Evolutionary conservation across 2,329 filamentous ascomycete genomes (phyloP).

Genomic region (Lasiodiplodia theobromae): DNA sequence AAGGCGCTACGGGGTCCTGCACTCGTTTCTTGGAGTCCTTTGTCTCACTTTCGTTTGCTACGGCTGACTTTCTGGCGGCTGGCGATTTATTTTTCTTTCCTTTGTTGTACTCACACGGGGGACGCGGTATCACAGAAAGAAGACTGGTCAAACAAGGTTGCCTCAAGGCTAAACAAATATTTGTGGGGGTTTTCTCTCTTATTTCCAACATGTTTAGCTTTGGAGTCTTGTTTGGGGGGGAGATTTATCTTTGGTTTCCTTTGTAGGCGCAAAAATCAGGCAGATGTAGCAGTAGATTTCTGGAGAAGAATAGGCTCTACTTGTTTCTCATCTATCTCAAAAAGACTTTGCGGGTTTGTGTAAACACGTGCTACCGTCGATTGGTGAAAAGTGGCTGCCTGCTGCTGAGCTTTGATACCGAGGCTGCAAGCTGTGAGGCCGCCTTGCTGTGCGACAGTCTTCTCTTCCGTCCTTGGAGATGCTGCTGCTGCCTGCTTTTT

Average conservation of each 20-base stretch:
- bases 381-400: background rate
- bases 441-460: too few species aligned
- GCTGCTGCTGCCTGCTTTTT: too few species aligned
- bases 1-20: slow-evolving; percentile 1
- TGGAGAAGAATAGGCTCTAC: slow-evolving; percentile 6
- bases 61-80: background rate
- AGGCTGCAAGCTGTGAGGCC: too few species aligned
- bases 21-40: background rate
- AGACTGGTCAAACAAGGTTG: slow-evolving; percentile 19
- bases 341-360: background rate
- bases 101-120: background rate
- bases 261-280: background rate
- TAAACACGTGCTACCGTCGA: background rate
- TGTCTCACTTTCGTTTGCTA: background rate
- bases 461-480: too few species aligned
- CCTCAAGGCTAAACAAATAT: slow-evolving; percentile 20
- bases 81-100: background rate
- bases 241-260: background rate
- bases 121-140: background rate
- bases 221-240: background rate
- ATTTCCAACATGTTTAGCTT: background rate
- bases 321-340: background rate
- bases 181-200: background rate
- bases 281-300: slow-evolving; percentile 17
- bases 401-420: background rate